Percentiles rank a stretch among this genome's conserved stretches.
phyloP scores from a whole-genome alignment of 2,329 filamentous ascomycete species.

The Neofusicoccum cordaticola region DNA sequence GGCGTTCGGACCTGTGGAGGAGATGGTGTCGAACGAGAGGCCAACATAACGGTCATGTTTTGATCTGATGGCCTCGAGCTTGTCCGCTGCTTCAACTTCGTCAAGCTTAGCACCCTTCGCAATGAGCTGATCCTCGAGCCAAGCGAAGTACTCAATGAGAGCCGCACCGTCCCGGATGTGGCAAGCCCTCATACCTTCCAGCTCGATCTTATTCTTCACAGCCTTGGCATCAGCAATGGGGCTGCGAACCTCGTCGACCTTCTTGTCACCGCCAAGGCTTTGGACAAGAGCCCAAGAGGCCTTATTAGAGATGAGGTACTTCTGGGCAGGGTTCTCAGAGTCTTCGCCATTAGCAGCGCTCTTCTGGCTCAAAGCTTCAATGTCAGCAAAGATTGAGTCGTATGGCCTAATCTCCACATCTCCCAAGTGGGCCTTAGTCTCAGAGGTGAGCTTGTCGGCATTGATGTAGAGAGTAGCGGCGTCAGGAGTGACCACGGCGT shows the following conservation, averaged over 20 bases:
- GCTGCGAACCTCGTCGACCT: constrained; percentile 82
- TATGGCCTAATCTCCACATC: constrained; percentile 77
- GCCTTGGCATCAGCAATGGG: constrained; percentile 89
- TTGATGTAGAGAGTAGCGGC: constrained; percentile 82
- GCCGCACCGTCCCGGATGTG: constrained; percentile 93
- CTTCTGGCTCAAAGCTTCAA: constrained; percentile 59
- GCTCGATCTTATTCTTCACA: constrained; percentile 85
- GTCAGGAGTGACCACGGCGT: constrained; percentile 77
- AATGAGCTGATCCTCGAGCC: constrained; percentile 86
- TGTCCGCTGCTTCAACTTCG: constrained; percentile 88
- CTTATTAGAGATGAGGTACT: constrained; percentile 82
- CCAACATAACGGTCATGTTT: constrained; percentile 76
- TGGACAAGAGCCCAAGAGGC: constrained; percentile 91
- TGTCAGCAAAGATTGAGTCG: constrained; percentile 73
- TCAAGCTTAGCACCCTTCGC: constrained; percentile 72
- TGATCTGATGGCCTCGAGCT: constrained; percentile 73
- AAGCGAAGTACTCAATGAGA: constrained; percentile 88
- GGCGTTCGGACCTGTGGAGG: constrained; percentile 86
- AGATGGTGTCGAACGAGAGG: constrained; percentile 93
- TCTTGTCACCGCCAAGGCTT: constrained; percentile 78
- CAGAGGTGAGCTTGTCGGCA: constrained; percentile 68
- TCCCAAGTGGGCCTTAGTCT: constrained; percentile 67
- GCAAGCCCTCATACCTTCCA: constrained; percentile 89
- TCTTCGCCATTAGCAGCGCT: constrained; percentile 33
- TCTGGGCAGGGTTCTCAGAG: constrained; percentile 48